Conservation (phyloP, 2,329 filamentous ascomycete species). For the Colletotrichum navitas region DNA sequence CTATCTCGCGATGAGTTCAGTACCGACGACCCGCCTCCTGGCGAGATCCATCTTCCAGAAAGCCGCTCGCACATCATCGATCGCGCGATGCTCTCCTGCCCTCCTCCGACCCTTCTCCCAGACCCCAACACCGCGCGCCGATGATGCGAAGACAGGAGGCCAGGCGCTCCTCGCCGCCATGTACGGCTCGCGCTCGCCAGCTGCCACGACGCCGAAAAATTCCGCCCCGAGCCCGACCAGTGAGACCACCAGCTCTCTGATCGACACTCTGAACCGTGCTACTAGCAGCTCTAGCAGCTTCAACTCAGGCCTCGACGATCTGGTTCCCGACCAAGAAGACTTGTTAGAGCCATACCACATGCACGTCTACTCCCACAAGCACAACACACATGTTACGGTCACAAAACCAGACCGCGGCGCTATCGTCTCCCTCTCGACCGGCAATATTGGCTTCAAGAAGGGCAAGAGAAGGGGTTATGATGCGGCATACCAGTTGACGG, state of each 20-base stretch:
- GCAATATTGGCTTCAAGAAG: constrained; percentile 94
- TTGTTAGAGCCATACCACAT: constrained; percentile 80
- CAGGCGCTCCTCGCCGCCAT: constrained; percentile 43
- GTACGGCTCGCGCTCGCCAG: constrained; percentile 34
- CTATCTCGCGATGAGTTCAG: constrained; percentile 56
- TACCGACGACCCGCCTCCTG: constrained; percentile 58
- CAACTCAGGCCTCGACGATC: constrained; percentile 38
- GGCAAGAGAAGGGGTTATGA: constrained; percentile 85
- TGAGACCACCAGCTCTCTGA: constrained; percentile 55
- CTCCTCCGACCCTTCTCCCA: constrained; percentile 55
- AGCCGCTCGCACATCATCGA: constrained; percentile 43
- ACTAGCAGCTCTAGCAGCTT: constrained; percentile 27
- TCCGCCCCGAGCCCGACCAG: constrained; percentile 16
- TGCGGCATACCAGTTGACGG: constrained; percentile 89
- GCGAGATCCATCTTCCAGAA: constrained; percentile 54
- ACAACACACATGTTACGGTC: constrained; percentile 95
- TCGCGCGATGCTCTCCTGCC: constrained; percentile 43
- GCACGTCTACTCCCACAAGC: constrained; percentile 87
- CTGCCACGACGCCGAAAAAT: neutral
- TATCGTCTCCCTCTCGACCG: constrained; percentile 83
- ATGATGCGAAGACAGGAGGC: constrained; percentile 44
- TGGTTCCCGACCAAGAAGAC: constrained; percentile 51
- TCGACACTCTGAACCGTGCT: constrained; percentile 52
- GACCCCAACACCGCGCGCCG: constrained; percentile 47
- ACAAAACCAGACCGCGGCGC: constrained; percentile 84